phyloP scores from a whole-genome alignment of 2,329 filamentous ascomycete genomes.

The Paraphoma sp. region DNA sequence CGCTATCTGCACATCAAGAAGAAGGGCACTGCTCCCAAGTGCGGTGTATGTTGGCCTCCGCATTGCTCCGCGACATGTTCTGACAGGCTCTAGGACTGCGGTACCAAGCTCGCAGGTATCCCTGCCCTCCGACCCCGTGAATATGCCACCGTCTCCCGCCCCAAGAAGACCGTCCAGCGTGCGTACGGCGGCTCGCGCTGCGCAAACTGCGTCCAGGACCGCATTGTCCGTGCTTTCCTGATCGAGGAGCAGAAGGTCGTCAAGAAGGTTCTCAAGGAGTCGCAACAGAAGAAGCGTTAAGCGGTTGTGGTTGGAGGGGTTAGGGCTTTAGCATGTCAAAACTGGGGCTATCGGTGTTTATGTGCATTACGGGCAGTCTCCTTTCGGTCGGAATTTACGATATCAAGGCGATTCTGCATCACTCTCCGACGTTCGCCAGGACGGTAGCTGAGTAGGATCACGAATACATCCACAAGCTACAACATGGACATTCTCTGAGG shows the following conservation, averaged over 20 bases:
- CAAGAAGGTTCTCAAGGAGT: conserved; percentile 99
- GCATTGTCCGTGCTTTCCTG: conserved; percentile 96
- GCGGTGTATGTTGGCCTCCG: conserved; percentile 52
- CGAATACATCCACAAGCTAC: conserved; percentile 43
- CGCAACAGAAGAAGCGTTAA: conserved; percentile 75
- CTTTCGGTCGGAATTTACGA: conserved; percentile 47
- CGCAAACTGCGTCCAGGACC: conserved; percentile 97
- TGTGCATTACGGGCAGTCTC: conserved; percentile 51
- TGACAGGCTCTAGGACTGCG: conserved; percentile 78
- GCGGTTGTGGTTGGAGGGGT: conserved; percentile 29
- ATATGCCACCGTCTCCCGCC: conserved; percentile 95
- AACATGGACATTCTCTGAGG: neutral
- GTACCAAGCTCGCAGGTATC: conserved; percentile 95
- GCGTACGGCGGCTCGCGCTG: conserved; percentile 97
- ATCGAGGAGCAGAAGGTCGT: conserved; percentile 99
- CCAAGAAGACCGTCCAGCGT: conserved; percentile 99
- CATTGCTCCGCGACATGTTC: conserved; percentile 6
- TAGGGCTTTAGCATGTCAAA: conserved; percentile 43
- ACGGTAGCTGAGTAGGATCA: conserved; percentile 45
- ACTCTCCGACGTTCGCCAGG: conserved; percentile 37
- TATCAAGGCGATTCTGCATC: conserved; percentile 47
- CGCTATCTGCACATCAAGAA: conserved; percentile 99
- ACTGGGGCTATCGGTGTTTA: conserved; percentile 50
- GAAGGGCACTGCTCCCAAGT: conserved; percentile 97
- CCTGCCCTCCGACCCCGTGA: conserved; percentile 98